Base-by-base conservation (phyloP, 768 basidiomycete species). In the Daedaleopsis nitida region DNA sequence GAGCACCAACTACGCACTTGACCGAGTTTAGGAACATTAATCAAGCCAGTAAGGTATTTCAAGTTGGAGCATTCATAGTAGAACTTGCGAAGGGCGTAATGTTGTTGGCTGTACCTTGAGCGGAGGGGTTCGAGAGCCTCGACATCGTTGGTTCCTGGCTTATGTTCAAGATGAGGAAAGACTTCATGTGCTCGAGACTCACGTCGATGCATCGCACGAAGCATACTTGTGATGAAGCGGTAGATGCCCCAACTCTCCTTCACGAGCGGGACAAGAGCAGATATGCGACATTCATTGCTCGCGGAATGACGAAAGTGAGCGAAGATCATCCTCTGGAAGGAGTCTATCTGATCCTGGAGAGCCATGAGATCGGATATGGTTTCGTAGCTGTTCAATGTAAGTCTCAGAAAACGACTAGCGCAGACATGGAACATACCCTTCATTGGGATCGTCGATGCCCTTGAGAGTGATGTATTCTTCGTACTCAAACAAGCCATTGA, bases 161-260 rank as follows among this genome's bases (percentile, higher is more conserved):
- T 45, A 52, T 54, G 39, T 32, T 12, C 37, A 48, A 43, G 19
- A 1, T 56, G 6, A 16, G 35, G 37, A 43, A 23, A 48, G 49
- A 58, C 4, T 37, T 44, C 58, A 1, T 23, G 23, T n/a, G 23
- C 13, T 43, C 1, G 4, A 49, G 24, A 78, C 86, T 72, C 70
- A 96, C 96, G 80, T 77, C 97, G 81, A 72, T 96, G 92, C 91
- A 99, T 92, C 1, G 97, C 97, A 24, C 97, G 83, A 72, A 98
- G 79, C 97, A 99, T 99, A 77, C 93, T 96, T 11, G 96, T 98
- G 72, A 98, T 96, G 77, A 98, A 99, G 49, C 94, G 85, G 76
- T 99, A 99, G 59, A 99, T 99, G 39, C 96, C 96, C 87, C 96
- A 99, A 68, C 94, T 96, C 76, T 99, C 97, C 76, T 99, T 99